A percentile compares a stretch with the other conserved stretches of the same genome.
These are phyloP conservation scores for Gautieria morchelliformis DNA, from an alignment of 768 basidiomycete genomes.

Conservation along the genomic window DNA sequence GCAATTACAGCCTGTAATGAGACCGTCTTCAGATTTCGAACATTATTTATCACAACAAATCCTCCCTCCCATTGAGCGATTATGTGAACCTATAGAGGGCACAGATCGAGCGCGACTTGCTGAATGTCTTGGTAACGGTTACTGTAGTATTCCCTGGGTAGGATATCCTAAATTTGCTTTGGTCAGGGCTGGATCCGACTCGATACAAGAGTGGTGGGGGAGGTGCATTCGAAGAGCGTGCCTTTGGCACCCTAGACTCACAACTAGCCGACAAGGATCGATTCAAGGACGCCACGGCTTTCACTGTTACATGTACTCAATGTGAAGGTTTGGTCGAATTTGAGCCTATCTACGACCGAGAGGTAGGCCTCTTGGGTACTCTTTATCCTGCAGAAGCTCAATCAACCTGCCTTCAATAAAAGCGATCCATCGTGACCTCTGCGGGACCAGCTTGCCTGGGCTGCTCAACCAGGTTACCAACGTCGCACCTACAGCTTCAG, in stretches of 20 bases:
- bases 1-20: not conserved
- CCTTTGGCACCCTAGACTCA: slow-evolving; percentile 77
- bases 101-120: slow-evolving; percentile 88
- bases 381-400: not conserved
- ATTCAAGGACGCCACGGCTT: slow-evolving; percentile 66
- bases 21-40: slow-evolving; percentile 59
- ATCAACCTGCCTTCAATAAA: not conserved
- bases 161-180: slow-evolving; percentile 3
- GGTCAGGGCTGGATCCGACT: slow-evolving; percentile 48
- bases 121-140: slow-evolving; percentile 79
- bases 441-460: slow-evolving; percentile 57
- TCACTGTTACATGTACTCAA: slow-evolving; percentile 65
- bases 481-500: slow-evolving; percentile 67
- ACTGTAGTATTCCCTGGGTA: not conserved
- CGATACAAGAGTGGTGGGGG: slow-evolving; percentile 35
- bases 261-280: slow-evolving; percentile 82
- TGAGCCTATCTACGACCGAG: slow-evolving; percentile 46
- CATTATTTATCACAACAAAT: slow-evolving; percentile 88
- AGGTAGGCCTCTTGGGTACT: slow-evolving; percentile 29
- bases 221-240: slow-evolving; percentile 44
- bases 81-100: slow-evolving; percentile 95
- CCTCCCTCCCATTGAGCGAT: slow-evolving; percentile 85
- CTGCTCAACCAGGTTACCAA: slow-evolving; percentile 45
- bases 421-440: slow-evolving; percentile 60
- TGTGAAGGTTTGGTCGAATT: slow-evolving; percentile 59